Base-by-base conservation (phyloP, 805 yeast genomes). In the Teunomyces panamensis region DNA sequence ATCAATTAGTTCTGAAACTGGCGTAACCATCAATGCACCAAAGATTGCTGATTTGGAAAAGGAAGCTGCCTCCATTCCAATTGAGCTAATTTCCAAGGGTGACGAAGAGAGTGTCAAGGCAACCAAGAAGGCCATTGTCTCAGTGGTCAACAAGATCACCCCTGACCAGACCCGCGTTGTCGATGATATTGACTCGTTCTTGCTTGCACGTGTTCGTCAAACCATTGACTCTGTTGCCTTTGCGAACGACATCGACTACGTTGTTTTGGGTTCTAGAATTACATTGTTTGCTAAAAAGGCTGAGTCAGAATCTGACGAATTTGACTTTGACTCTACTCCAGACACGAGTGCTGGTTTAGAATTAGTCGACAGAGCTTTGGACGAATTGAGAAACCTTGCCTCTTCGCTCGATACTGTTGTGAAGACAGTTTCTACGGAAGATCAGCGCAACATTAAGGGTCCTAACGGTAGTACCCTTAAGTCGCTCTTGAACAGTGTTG, bases 41-140 rank as follows among this genome's bases (percentile, higher is more conserved):
- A 59, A 48, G 60, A 67, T 69, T 14, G 48, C 51, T 17, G 45
- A 51, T 26, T 70, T 87, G 48, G 65, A 71, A n/a, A 64, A 69
- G 30, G 68, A 69, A 9, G 64, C 59, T 26, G 57, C 71, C 17
- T 62, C 76, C 24, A 87, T 87, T 36, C 69, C 75, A 8, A 75
- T 88, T 53, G 86, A 83, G 54, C 80, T 92, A 50, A 75, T 80
- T 30, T 84, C 86, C 37, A 66, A 65, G 46, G 47, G 56, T 28
- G 61, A 69, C 39, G 78, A 74, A 45, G 80, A 80, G 3, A 75
- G 69, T 44, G 62, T 80, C 52, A 83, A 84, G 61, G 57, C 64
- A 10, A 87, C 89, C 32, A 87, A 91, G 67, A 83, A 81, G 54
- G 80, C 80, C 14, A 74, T 94, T 49, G 89, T 94, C 49, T 74